Percentiles rank a stretch among this genome's conserved stretches.
Conservation (phyloP, 2,329 filamentous ascomycete species). For the Epichloe festucae region DNA sequence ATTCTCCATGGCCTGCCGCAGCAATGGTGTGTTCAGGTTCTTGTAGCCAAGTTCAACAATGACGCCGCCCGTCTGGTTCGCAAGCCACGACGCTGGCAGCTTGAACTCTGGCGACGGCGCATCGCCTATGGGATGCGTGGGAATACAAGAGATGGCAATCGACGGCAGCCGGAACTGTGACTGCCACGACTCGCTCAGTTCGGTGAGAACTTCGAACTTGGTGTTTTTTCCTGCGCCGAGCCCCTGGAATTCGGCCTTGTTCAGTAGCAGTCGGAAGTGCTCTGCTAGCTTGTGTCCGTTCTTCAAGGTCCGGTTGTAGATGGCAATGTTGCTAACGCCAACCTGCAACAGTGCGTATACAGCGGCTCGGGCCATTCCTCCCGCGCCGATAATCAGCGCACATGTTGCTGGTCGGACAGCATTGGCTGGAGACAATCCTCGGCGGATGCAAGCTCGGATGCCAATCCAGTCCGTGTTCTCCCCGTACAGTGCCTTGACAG, state of each 20-base stretch:
- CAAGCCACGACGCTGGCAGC: slow-evolving; percentile 56
- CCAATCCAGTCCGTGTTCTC: slow-evolving; percentile 78
- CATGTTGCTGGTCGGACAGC: slow-evolving; percentile 42
- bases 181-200: slow-evolving; percentile 51
- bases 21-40: slow-evolving; percentile 56
- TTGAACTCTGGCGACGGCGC: slow-evolving; percentile 56
- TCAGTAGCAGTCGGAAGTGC: slow-evolving; percentile 52
- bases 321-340: slow-evolving; percentile 61
- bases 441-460: slow-evolving; percentile 57
- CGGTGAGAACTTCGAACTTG: slow-evolving; percentile 45
- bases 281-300: slow-evolving; percentile 54
- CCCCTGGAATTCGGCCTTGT: slow-evolving; percentile 28
- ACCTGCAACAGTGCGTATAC: slow-evolving; percentile 69
- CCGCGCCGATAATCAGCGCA: slow-evolving; percentile 50
- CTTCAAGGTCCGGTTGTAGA: slow-evolving; percentile 57
- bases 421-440: slow-evolving; percentile 61
- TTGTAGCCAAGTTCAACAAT: slow-evolving; percentile 66
- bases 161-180: slow-evolving; percentile 49
- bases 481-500: slow-evolving; percentile 57
- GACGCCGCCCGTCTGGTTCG: slow-evolving; percentile 61
- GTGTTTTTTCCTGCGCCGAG: slow-evolving; percentile 30
- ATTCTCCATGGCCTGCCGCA: slow-evolving; percentile 51
- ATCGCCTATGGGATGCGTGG: slow-evolving; percentile 52
- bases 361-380: slow-evolving; percentile 66
- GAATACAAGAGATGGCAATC: slow-evolving; percentile 65